Evolutionary conservation across 2,329 filamentous ascomycete genomes (phyloP).

Genomic region (Paecilomyces sp.): DNA sequence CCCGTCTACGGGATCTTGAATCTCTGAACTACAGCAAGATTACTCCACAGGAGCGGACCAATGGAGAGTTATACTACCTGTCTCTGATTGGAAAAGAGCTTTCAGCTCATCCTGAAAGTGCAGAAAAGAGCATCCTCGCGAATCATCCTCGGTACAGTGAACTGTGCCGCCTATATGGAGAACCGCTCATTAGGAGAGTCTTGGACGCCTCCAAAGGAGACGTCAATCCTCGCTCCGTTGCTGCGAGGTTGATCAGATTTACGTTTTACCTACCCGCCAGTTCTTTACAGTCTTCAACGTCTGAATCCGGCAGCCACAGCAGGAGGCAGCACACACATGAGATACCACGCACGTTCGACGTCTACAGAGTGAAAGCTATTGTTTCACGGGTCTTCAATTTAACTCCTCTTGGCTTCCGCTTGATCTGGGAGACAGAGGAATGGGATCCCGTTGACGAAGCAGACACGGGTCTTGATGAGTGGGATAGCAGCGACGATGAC

Average conservation of each 20-base stretch:
- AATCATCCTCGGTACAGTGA: constrained; percentile 65
- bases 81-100: constrained; percentile 74
- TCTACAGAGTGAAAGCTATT: constrained; percentile 75
- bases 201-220: constrained; percentile 26
- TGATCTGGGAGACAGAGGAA: constrained; percentile 88
- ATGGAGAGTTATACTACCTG: constrained; percentile 92
- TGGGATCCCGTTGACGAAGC: constrained; percentile 70
- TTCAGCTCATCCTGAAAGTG: constrained; percentile 27
- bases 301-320: neutral
- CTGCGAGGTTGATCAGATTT: constrained; percentile 63
- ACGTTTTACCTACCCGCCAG: constrained; percentile 48
- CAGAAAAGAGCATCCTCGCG: constrained; percentile 48
- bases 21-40: constrained; percentile 57
- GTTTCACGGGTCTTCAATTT: constrained; percentile 64
- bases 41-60: constrained; percentile 65
- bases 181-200: constrained; percentile 56
- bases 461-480: constrained; percentile 49
- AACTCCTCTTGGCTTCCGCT: constrained; percentile 54
- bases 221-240: constrained; percentile 71
- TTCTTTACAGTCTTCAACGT: constrained; percentile 3
- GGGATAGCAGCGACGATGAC: constrained; percentile 28
- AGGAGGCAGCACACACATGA: constrained; percentile 33
- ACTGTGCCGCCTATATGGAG: constrained; percentile 69
- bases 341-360: constrained; percentile 68
- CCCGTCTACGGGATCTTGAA: constrained; percentile 61